Evolutionary conservation across 1,284 basidiomycete genomes (phyloP).

Genomic region (Flammula alnicola): DNA sequence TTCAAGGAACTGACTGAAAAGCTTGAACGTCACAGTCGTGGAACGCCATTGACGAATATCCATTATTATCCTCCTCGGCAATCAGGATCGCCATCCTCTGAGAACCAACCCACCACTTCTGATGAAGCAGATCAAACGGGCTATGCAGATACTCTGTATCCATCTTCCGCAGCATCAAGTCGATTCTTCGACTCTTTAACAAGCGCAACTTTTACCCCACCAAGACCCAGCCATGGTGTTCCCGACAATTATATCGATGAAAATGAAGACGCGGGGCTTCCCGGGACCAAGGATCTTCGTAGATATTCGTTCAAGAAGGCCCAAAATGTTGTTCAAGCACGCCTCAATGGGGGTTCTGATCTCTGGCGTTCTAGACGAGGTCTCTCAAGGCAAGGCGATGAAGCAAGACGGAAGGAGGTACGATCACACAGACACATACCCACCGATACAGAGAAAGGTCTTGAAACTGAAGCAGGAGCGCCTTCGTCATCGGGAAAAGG

Average conservation of each 20-base stretch:
- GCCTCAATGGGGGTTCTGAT: constrained; percentile 13
- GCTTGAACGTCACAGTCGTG: constrained; percentile 23
- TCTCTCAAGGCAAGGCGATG: background rate
- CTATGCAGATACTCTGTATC: constrained; percentile 2
- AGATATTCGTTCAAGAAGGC: constrained; percentile 31
- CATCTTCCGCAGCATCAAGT: constrained; percentile 1
- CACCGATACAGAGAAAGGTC: constrained; percentile 22
- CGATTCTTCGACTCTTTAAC: too few species aligned
- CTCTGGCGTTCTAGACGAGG: constrained; percentile 10
- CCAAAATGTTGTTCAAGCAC: constrained; percentile 30
- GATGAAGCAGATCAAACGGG: background rate
- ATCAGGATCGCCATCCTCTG: background rate
- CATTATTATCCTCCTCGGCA: constrained; percentile 35
- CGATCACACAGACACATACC: background rate
- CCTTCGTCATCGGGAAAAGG: constrained; percentile 40
- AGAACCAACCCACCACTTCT: constrained; percentile 10
- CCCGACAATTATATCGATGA: constrained; percentile 49
- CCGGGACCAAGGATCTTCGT: constrained; percentile 32
- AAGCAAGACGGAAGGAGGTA: background rate
- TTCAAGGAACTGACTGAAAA: constrained; percentile 50
- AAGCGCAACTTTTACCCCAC: constrained; percentile 2
- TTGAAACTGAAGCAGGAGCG: constrained; percentile 32
- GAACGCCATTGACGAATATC: constrained; percentile 24
- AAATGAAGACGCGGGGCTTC: constrained; percentile 47
- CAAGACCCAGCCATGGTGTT: constrained; percentile 32